Evolutionary conservation across 768 basidiomycete species (phyloP), one percentile per base, ranked within the genome.

Genomic region (Amanita fuliginea): DNA sequence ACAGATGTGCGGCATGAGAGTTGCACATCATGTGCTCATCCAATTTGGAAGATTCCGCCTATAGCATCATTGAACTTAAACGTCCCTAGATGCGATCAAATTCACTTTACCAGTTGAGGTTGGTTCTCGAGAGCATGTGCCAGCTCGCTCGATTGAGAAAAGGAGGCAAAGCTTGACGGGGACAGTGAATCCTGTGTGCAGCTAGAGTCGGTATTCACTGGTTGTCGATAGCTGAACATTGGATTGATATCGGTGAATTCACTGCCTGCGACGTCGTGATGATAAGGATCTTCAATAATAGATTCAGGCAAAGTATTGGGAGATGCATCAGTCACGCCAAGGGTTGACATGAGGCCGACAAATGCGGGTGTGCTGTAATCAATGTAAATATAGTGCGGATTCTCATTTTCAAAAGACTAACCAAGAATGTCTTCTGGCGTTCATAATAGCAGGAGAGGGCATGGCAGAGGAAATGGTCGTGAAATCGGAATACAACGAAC

Each of bases 401-500:
- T 28, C 32, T 33, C 37, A 48, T 37, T 28, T 36, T 45, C 26
- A 18, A 47, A 57, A 55, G 39, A 66, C 68, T 41, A 57, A 73
- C 71, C 70, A 73, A 13, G 73, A 73, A 54, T 66, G 65, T 37
- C 64, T 62, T 49, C 73, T 65, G 41, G 63, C 60, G 3, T 22
- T 45, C 40, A 42, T 30, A 14, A 41, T 53, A 32, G 41, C 44
- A 22, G 49, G 44, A 10, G 48, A 47, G n/a, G 37, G 41, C 39
- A 46, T 36, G 49, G 56, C 62, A 62, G 56, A 63, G 64, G 32
- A 64, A 67, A 52, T 66, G 16, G 32, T 37, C 16, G 45, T 39
- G 16, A 40, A 71, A 64, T 77, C 74, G 6, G 76, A 69, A 43
- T 67, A 76, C 53, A 73, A 69, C 6, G 69, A 68, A 53, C 75